Conservation (phyloP, 2,329 filamentous ascomycete genomes). For the Exserohilum turcica region DNA sequence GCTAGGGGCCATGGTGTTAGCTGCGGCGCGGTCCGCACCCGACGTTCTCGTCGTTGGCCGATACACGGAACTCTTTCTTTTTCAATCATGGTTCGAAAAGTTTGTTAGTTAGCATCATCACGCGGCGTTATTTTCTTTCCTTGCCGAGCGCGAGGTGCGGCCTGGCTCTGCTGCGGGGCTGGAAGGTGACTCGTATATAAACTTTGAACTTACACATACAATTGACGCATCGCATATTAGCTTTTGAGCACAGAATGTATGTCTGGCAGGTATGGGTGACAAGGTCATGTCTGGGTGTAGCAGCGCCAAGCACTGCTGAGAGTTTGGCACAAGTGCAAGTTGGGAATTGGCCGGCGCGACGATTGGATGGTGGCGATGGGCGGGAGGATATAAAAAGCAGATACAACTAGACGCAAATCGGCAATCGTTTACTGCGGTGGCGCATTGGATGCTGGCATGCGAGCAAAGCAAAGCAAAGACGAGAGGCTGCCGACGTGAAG, state of each 20-base stretch:
- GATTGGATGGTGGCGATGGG: not conserved
- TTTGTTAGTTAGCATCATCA: constrained; percentile 8
- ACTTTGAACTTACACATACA: not conserved
- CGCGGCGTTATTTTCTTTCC: constrained; percentile 8
- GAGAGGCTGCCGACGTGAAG: not conserved
- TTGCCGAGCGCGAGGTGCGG: not conserved
- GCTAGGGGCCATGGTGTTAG: constrained; percentile 13
- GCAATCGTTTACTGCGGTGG: not conserved
- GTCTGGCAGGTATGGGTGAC: not conserved
- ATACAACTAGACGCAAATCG: not conserved
- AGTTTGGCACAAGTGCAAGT: not conserved
- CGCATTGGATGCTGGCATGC: not conserved
- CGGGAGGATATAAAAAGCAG: not conserved
- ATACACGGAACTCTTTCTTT: not conserved
- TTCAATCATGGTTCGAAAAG: not conserved
- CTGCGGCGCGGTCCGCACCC: not conserved
- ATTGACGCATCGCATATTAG: not conserved
- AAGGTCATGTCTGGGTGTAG: not conserved
- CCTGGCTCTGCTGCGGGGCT: not conserved
- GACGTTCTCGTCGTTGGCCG: not conserved
- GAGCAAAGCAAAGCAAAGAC: not conserved
- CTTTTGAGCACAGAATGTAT: not conserved
- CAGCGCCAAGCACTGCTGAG: not conserved
- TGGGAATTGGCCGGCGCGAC: not conserved
- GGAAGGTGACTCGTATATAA: not conserved